Base-by-base conservation (phyloP, 2,329 filamentous ascomycete species). In the Diaporthe aspalathi region DNA sequence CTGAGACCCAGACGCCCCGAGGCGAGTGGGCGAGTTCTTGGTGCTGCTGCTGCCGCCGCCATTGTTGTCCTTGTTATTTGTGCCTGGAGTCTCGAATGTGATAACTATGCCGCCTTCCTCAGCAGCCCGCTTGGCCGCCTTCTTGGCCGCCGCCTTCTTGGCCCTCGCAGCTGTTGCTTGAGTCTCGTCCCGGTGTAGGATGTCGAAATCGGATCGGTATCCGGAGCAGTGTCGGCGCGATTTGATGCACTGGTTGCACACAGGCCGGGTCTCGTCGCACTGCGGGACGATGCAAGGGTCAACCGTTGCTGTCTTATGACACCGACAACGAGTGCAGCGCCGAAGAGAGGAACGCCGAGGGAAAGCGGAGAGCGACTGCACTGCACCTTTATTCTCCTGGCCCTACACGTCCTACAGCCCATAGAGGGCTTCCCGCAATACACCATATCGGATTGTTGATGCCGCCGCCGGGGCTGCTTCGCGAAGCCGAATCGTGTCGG, bases 391-490 rank as follows among this genome's bases (percentile, higher is more conserved):
- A 94, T 93, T 76, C 91, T 87, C 75, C 92, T 86, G 50, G 87
- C 91, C 78, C 91, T 88, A 79, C 92, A 93, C 87, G 91, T 93
- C 82, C 92, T 91, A 77, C 92, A 93, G 76, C 91, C 92, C 81
- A 85, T 83, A 0, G 89, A 91, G 77, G 90, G 88, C 81, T 90
- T 91, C 52, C 90, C 90, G 73, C 88, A 90, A 76, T 91, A 91
- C 22, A 91, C 89, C 89, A 91, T 91, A 74, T 71, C 81, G 79
- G 71, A 32, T 38, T 16, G 3, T n/a, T 65, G 40, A 9, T 38
- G 22, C 22, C n/a, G 43, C 70, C 27, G 16, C 53, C 40, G 27
- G 52, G 66, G 52, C 43, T 20, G 29, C 38, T 24, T 2, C 24
- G 12, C 35, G 16, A 22, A 20, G 20, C 17, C 29, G 27, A 38